Conservation (phyloP, 2,329 filamentous ascomycete genomes). For the Cadophora sp. region DNA sequence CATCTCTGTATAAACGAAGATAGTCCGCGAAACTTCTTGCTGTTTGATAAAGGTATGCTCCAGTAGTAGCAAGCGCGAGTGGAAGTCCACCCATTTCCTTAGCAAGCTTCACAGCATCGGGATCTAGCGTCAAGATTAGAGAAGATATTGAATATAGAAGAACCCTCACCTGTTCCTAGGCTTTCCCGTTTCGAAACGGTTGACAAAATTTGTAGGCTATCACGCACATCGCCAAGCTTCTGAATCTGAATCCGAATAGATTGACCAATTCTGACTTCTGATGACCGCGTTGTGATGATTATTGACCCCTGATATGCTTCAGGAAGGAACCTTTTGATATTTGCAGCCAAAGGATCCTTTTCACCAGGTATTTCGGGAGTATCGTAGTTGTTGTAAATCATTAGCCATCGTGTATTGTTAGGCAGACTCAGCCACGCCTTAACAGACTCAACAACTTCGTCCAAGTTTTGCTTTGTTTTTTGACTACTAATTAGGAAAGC, state of each 20-base stretch:
- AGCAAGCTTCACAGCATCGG: conserved; percentile 16
- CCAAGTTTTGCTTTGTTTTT: conserved; percentile 21
- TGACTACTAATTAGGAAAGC: background rate
- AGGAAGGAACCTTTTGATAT: conserved; percentile 25
- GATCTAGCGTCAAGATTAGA: conserved; percentile 8
- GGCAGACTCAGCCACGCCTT: conserved; percentile 21
- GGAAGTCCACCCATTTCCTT: conserved; percentile 21
- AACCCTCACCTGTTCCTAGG: conserved; percentile 18
- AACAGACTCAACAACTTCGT: conserved; percentile 15
- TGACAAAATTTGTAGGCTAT: conserved; percentile 25
- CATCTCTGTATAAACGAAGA: conserved; percentile 19
- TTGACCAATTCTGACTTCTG: conserved; percentile 19
- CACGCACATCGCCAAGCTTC: conserved; percentile 19
- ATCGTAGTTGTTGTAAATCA: conserved; percentile 26
- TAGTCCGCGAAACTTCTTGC: conserved; percentile 20
- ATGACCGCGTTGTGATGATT: conserved; percentile 26
- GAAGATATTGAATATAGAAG: background rate
- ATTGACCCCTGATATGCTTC: conserved; percentile 25
- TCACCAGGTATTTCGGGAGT: conserved; percentile 17
- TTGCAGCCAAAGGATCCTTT: conserved; percentile 4
- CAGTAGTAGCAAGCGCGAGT: conserved; percentile 21
- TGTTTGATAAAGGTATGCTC: conserved; percentile 23
- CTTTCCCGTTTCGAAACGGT: conserved; percentile 15
- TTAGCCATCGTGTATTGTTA: conserved; percentile 23
- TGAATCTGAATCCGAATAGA: conserved; percentile 20